phyloP scores from a whole-genome alignment of 495 filamentous ascomycete genomes.

The Ascobolus immersus region DNA sequence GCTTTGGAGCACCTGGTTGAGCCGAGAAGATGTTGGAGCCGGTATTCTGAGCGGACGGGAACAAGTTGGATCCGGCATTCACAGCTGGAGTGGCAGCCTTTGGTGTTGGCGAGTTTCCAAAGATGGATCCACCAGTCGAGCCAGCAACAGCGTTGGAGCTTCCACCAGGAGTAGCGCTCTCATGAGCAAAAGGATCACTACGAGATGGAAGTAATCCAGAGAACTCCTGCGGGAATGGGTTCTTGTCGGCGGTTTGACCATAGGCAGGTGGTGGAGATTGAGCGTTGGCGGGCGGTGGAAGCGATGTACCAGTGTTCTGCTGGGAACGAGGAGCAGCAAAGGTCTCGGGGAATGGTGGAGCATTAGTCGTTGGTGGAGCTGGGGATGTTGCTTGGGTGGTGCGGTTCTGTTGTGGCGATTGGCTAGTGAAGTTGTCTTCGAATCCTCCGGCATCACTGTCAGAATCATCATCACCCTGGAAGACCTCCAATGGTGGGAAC shows the following conservation, averaged over 20 bases:
- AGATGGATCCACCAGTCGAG: too few species aligned
- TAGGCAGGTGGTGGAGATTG: conserved; percentile 44
- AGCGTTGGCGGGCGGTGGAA: conserved; percentile 27
- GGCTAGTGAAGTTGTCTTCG: conserved; percentile 70
- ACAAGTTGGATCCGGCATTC: conserved; percentile 4
- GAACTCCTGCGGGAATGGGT: conserved; percentile 33
- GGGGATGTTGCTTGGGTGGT: conserved; percentile 4
- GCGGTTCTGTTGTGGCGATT: conserved; percentile 30
- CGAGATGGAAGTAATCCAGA: conserved; percentile 38
- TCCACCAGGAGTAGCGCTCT: conserved; percentile 11
- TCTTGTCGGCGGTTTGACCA: conserved; percentile 24
- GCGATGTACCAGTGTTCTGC: conserved; percentile 6
- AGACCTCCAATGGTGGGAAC: conserved; percentile 79
- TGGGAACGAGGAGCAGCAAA: background rate
- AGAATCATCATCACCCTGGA: conserved; percentile 53
- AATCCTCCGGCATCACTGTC: conserved; percentile 74
- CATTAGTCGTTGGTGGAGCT: conserved; percentile 13
- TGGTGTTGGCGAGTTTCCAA: too few species aligned
- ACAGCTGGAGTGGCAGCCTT: too few species aligned
- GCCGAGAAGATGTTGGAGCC: conserved; percentile 10
- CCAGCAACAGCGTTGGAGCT: conserved; percentile 11
- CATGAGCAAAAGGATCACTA: conserved; percentile 29
- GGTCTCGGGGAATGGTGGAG: conserved; percentile 4
- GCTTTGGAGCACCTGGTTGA: conserved; percentile 15
- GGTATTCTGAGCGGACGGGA: conserved; percentile 5